Percentiles rank a stretch among this genome's conserved stretches.
Conservation (phyloP, 2,329 filamentous ascomycete genomes). For the Bertia moriformis region DNA sequence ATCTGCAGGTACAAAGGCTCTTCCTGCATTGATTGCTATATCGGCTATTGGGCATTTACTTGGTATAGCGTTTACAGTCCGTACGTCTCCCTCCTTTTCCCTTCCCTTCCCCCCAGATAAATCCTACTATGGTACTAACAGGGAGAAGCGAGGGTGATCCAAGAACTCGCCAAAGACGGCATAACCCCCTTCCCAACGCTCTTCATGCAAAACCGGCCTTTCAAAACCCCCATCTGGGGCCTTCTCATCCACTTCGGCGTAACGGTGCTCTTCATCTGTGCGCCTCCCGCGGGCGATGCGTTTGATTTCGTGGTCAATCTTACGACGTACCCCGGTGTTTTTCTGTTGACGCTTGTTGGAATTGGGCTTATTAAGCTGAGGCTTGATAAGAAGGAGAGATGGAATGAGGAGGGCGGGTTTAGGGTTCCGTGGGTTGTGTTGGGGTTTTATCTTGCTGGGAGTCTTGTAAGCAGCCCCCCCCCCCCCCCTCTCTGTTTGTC, state of each 20-base stretch:
- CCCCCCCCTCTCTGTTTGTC: constrained; percentile 28
- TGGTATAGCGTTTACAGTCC: constrained; percentile 44
- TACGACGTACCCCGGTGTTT: constrained; percentile 34
- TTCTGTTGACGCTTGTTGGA: constrained; percentile 36
- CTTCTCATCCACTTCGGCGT: constrained; percentile 53
- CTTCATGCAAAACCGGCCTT: constrained; percentile 57
- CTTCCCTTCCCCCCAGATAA: no score
- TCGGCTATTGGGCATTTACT: constrained; percentile 49
- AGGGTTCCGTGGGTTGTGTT: no score
- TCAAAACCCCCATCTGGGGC: constrained; percentile 41
- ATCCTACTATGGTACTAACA: no score
- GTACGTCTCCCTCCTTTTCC: no score
- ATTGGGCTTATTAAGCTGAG: constrained; percentile 36
- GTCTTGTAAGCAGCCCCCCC: constrained; percentile 34
- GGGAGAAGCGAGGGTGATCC: constrained; percentile 41
- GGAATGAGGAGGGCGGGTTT: no score
- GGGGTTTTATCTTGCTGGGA: no score
- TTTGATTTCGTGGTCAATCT: constrained; percentile 54
- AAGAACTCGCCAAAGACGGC: constrained; percentile 57
- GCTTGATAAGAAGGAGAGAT: constrained; percentile 30
- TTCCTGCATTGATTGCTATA: constrained; percentile 42
- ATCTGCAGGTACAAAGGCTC: constrained; percentile 28
- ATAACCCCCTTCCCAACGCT: constrained; percentile 50
- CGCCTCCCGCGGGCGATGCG: constrained; percentile 51
- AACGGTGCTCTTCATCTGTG: constrained; percentile 49